Percentiles rank a stretch among this genome's conserved stretches.
These are phyloP conservation scores for Actinidia chinensis DNA, from an alignment of 179 eudicot species.

Conservation along the genomic window DNA sequence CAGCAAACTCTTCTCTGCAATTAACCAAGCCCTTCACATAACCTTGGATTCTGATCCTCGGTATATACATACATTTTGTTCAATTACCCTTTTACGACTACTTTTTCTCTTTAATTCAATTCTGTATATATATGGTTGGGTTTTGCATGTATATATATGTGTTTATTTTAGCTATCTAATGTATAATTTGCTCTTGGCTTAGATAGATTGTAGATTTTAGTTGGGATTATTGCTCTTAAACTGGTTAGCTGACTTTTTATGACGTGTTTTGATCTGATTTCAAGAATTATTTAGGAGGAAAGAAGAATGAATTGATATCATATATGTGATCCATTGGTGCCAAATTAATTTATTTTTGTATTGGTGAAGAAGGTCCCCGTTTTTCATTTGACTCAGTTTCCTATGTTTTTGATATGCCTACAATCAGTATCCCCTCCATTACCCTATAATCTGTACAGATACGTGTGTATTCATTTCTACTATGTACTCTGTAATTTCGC, in stretches of 20 bases:
- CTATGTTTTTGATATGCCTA: no score
- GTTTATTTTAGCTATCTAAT: background rate
- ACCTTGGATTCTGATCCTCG: constrained; percentile 86
- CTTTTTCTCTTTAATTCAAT: background rate
- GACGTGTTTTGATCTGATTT: no score
- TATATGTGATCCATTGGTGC: no score
- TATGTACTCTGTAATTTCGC: background rate
- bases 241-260: background rate
- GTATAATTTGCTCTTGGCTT: background rate
- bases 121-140: background rate
- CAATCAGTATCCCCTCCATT: no score
- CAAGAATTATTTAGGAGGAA: no score
- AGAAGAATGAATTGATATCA: no score
- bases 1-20: constrained; percentile 77
- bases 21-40: constrained; percentile 90
- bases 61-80: constrained; percentile 26
- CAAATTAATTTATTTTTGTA: background rate
- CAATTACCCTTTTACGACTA: background rate
- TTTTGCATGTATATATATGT: no score
- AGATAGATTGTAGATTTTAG: background rate
- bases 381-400: no score
- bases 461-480: background rate
- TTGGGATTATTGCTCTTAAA: background rate
- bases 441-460: no score
- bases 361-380: background rate